Percentiles rank a stretch among this genome's conserved stretches.
phyloP scores from a whole-genome alignment of 768 basidiomycete genomes.

The Termitomyces sp. region DNA sequence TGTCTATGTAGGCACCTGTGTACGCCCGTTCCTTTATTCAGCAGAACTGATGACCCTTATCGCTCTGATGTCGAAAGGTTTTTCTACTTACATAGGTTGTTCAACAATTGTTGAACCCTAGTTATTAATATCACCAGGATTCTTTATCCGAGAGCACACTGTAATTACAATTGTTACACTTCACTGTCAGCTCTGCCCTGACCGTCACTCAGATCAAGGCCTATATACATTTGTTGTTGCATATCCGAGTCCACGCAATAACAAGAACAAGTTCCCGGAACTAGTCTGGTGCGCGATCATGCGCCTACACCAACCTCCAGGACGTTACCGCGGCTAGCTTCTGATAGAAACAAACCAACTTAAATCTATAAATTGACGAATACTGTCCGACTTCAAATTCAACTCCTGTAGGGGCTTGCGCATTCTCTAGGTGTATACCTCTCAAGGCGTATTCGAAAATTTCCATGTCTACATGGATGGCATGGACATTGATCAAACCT shows the following conservation, averaged over 20 bases:
- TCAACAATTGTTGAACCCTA: no score
- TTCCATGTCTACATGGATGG: background rate
- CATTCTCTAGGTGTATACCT: background rate
- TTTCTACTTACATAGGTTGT: background rate
- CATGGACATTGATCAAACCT: slow-evolving; percentile 1
- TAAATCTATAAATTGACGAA: background rate
- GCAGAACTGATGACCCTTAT: background rate
- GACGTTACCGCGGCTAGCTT: background rate
- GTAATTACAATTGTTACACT: background rate
- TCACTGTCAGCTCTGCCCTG: background rate
- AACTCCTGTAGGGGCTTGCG: background rate
- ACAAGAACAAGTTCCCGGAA: slow-evolving; percentile 9
- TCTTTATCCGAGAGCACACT: background rate
- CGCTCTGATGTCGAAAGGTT: background rate
- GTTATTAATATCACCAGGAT: no score
- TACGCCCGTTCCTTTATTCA: background rate
- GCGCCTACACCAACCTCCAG: slow-evolving; percentile 4
- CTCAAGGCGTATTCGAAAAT: background rate
- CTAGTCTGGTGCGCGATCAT: background rate
- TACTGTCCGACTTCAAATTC: background rate
- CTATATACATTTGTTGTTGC: no score
- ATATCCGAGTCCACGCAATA: background rate
- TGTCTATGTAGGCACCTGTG: no score
- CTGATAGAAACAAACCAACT: background rate
- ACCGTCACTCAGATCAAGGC: background rate